phyloP scores from a whole-genome alignment of 768 basidiomycete species.

The Lentinula sp. region DNA sequence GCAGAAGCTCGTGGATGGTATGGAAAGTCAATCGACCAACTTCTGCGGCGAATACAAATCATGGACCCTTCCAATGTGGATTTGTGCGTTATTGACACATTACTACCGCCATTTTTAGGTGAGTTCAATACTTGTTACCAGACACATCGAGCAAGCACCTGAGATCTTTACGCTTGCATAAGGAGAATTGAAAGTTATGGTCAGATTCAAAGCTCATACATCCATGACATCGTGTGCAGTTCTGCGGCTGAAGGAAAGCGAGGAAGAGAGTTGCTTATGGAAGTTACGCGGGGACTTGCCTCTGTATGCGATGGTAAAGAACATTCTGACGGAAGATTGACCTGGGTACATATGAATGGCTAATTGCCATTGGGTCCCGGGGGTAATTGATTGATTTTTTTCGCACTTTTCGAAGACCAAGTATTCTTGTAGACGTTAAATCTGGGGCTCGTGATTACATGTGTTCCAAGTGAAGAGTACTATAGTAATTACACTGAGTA shows the following conservation, averaged over 20 bases:
- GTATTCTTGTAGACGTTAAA: too few relatives aligned
- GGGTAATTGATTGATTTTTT: background rate
- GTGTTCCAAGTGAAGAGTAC: too few relatives aligned
- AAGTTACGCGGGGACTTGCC: constrained; percentile 50
- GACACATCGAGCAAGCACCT: background rate
- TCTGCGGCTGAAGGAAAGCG: constrained; percentile 54
- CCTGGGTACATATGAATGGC: too few relatives aligned
- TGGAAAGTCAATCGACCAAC: constrained; percentile 45
- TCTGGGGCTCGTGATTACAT: too few relatives aligned
- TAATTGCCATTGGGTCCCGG: too few relatives aligned
- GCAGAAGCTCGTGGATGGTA: constrained; percentile 64
- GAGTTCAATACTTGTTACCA: constrained; percentile 12
- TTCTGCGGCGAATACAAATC: constrained; percentile 42
- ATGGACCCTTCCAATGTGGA: constrained; percentile 30
- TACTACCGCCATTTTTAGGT: constrained; percentile 56
- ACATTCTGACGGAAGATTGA: constrained; percentile 23
- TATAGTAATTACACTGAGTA: background rate
- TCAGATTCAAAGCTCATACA: constrained; percentile 21
- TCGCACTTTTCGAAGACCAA: background rate
- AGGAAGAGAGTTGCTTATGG: constrained; percentile 73
- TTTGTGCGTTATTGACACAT: constrained; percentile 48
- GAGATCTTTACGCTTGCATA: constrained; percentile 5
- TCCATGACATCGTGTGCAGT: constrained; percentile 21
- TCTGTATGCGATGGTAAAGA: constrained; percentile 40
- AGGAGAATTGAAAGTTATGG: constrained; percentile 66